Conservation (phyloP, 2,329 filamentous ascomycete genomes). For the Dactylonectria macrodidyma region DNA sequence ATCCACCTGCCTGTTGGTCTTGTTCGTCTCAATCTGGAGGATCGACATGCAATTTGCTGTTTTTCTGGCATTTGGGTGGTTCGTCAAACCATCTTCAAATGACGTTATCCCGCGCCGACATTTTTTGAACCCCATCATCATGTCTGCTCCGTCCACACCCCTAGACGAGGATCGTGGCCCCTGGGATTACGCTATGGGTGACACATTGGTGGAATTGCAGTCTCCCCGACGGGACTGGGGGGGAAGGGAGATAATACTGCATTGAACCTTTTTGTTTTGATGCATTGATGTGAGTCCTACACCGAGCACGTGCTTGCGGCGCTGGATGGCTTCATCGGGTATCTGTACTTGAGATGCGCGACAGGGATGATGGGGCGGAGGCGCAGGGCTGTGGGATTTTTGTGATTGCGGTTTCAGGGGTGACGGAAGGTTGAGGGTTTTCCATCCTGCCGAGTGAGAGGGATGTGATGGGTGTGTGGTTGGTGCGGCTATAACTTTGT, state of each 20-base stretch:
- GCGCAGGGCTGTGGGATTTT: neutral
- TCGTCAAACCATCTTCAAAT: slow-evolving; percentile 1
- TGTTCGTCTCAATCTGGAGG: neutral
- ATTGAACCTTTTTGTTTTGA: neutral
- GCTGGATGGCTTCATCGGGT: slow-evolving; percentile 22
- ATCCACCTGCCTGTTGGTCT: neutral
- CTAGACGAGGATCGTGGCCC: neutral
- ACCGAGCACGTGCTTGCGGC: slow-evolving; percentile 25
- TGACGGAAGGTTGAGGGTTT: neutral
- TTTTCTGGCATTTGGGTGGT: neutral
- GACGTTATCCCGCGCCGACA: neutral
- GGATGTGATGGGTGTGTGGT: neutral
- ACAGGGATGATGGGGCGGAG: neutral
- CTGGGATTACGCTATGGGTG: neutral
- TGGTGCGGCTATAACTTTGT: too few species aligned
- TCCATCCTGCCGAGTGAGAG: neutral
- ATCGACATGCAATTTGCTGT: neutral
- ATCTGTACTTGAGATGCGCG: neutral
- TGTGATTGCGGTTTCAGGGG: slow-evolving; percentile 1
- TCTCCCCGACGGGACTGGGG: neutral
- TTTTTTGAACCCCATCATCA: neutral
- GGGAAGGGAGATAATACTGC: neutral
- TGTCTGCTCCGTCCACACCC: neutral
- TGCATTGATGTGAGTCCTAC: neutral
- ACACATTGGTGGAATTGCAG: slow-evolving; percentile 10